Percentiles rank a stretch among this genome's conserved stretches.
Conservation (phyloP, 2,329 filamentous ascomycete genomes). For the Colletotrichum tofieldiae region DNA sequence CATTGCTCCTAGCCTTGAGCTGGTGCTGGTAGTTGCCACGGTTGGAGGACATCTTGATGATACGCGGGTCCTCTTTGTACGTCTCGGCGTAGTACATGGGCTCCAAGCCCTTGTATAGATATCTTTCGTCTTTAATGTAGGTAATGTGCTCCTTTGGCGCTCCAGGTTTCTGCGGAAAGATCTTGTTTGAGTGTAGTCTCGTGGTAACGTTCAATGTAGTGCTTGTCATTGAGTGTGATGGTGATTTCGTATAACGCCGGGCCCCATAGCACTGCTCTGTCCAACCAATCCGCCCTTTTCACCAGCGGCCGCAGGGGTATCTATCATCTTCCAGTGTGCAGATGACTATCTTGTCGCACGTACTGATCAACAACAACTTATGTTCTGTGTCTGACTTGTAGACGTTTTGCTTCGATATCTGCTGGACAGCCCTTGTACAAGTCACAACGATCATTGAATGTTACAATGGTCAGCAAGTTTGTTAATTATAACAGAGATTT, state of each 20-base stretch:
- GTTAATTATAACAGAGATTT: constrained; percentile 60
- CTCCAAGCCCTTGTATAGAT: constrained; percentile 69
- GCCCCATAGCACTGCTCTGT: constrained; percentile 78
- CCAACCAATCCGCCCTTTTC: constrained; percentile 69
- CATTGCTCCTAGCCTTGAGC: constrained; percentile 51
- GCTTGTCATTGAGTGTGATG: constrained; percentile 76
- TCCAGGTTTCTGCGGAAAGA: constrained; percentile 65
- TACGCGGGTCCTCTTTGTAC: constrained; percentile 68
- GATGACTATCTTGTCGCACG: constrained; percentile 77
- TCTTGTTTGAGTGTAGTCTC: constrained; percentile 71
- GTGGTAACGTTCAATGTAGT: constrained; percentile 79
- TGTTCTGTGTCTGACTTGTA: constrained; percentile 69
- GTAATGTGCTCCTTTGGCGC: constrained; percentile 57
- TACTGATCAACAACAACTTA: constrained; percentile 69
- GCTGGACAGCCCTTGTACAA: constrained; percentile 75
- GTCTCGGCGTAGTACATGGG: constrained; percentile 78
- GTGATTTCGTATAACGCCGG: constrained; percentile 80
- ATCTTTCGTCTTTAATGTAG: constrained; percentile 61
- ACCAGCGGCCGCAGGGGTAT: constrained; percentile 74
- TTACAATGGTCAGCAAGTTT: constrained; percentile 77
- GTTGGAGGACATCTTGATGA: constrained; percentile 81
- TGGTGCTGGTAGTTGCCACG: constrained; percentile 78
- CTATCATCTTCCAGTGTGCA: constrained; percentile 77
- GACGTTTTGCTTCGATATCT: constrained; percentile 67
- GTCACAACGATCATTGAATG: constrained; percentile 73